phyloP scores from a whole-genome alignment of 441 rosid genomes.

The Brassica hybrid region DNA sequence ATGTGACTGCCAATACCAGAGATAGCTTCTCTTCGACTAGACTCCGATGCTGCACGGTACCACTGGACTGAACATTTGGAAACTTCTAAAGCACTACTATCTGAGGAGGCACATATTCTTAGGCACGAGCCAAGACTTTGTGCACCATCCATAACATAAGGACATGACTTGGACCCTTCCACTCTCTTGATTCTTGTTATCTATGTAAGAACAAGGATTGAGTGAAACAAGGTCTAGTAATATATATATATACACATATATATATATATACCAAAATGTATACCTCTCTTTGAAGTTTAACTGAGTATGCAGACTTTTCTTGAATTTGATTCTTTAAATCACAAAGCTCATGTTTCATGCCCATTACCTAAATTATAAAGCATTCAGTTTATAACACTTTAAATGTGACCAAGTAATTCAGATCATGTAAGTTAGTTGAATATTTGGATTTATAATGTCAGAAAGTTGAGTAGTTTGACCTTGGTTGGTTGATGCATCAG shows the following conservation, averaged over 20 bases:
- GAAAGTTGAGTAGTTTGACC: slow-evolving; percentile 42
- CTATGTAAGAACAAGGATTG: slow-evolving; percentile 38
- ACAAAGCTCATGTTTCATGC: slow-evolving; percentile 85
- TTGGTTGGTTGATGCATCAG: slow-evolving; percentile 87
- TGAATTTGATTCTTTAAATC: slow-evolving; percentile 78
- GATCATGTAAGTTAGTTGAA: no score
- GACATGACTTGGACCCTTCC: slow-evolving; percentile 63
- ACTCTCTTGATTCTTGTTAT: slow-evolving; percentile 73
- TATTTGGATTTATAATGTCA: no score
- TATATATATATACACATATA: slow-evolving; percentile 48
- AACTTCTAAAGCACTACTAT: slow-evolving; percentile 52
- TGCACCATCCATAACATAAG: slow-evolving; percentile 67
- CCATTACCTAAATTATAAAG: slow-evolving; percentile 63
- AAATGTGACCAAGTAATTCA: neutral
- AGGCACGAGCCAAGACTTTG: slow-evolving; percentile 80
- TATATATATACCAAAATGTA: no score
- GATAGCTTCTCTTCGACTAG: slow-evolving; percentile 67
- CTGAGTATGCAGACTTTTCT: slow-evolving; percentile 72
- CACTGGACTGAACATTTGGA: slow-evolving; percentile 83
- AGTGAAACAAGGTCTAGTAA: neutral
- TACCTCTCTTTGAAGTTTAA: slow-evolving; percentile 88
- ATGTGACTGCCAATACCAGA: slow-evolving; percentile 47
- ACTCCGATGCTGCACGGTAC: slow-evolving; percentile 75
- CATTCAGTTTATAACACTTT: slow-evolving; percentile 1
- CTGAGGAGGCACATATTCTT: slow-evolving; percentile 58